Conservation (phyloP, 345 rosid genomes). For the Salix udensis region DNA sequence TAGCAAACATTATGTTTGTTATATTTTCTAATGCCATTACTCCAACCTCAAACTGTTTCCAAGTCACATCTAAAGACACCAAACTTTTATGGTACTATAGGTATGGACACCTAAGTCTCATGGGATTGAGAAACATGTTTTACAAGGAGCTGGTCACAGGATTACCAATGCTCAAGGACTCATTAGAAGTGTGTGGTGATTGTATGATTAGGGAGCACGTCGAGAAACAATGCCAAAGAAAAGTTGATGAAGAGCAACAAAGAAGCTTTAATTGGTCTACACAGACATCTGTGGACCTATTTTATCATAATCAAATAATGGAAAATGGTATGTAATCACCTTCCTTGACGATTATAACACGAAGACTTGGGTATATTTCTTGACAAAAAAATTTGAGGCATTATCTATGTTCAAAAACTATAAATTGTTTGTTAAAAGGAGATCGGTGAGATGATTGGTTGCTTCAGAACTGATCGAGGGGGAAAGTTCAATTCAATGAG, state of each 20-base stretch:
- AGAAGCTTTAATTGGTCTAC: too few species aligned
- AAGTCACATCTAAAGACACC: background rate
- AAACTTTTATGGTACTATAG: background rate
- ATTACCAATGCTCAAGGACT: background rate
- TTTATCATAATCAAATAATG: background rate
- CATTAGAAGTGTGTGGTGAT: background rate
- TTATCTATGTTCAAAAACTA: background rate
- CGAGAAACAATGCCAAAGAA: too few species aligned
- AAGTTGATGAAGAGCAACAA: too few species aligned
- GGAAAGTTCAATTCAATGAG: background rate
- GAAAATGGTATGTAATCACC: background rate
- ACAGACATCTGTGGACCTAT: background rate
- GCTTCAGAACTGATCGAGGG: background rate
- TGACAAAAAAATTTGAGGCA: background rate
- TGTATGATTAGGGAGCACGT: background rate
- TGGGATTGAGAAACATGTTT: background rate
- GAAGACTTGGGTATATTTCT: background rate
- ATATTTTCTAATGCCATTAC: background rate
- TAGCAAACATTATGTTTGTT: too few species aligned
- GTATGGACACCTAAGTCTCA: background rate
- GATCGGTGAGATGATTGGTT: background rate
- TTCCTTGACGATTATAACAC: background rate
- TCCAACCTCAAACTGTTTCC: background rate
- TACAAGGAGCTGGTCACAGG: conserved; percentile 1
- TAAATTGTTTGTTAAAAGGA: background rate